Base-by-base conservation (phyloP, 1,139 yeast genomes). In the Magnusiomyces sp. region DNA sequence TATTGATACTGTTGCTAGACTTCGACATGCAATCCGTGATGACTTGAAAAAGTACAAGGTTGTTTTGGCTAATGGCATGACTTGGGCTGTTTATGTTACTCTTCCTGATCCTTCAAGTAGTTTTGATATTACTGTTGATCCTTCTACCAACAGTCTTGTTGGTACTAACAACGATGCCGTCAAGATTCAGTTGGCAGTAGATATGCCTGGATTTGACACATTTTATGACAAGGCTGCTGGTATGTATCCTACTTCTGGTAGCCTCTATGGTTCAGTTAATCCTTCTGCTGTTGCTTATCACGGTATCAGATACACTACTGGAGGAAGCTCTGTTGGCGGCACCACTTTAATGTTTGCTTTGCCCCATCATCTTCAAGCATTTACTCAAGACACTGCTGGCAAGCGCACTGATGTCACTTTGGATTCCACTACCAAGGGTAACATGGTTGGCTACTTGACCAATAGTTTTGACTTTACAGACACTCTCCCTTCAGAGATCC, bases 311-410 rank as follows among this genome's bases (percentile, higher is more conserved):
- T 84, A 83, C 65, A 55, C 66, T 5, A 74, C 81, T 19, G 61
- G 61, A 39, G 92, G 92, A 47, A 52, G 64, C 1, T 79, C 86
- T 9, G 62, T 70, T 6, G 67, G 76, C 17, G 80, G 80, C 2
- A 64, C 65, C 7, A 73, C 84, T 9, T 67, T 83, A 45, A 65
- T 83, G 2, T 85, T 79, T 64, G 85, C 87, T 7, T 72, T 83
- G 50, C 89, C 92, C 19, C 95, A 86, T 64, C 94, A 83, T 53
- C 71, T 78, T 46, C 70, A 68, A 36, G 74, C 85, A 1, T 69
- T 84, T 54, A 61, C 68, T 16, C 64, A 80, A 44, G 69, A 72
- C 34, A 79, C 89, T 0, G 73, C 82, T 27, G 77, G 83, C 49
- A 83, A 82, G 69, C 92, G 92, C 46, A 61, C 62, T 16, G 78